phyloP scores from a whole-genome alignment of 768 basidiomycete species.

The Serendipita sp. region DNA sequence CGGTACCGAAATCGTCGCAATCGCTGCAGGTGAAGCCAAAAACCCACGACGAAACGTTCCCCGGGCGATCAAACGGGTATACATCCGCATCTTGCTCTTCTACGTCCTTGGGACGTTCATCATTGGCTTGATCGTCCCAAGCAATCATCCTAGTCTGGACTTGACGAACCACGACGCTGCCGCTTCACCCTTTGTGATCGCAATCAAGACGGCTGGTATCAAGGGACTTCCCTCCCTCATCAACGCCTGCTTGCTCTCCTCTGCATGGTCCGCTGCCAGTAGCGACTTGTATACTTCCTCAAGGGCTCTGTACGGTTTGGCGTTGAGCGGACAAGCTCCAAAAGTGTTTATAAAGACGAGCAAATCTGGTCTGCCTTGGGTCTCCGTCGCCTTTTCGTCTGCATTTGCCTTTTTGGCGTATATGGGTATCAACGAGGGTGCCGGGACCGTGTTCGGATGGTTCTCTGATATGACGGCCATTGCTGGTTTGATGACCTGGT shows the following conservation, averaged over 20 bases:
- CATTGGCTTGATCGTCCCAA: constrained; percentile 74
- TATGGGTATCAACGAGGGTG: constrained; percentile 55
- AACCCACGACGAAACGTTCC: constrained; percentile 62
- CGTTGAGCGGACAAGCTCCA: constrained; percentile 66
- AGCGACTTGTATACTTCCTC: constrained; percentile 84
- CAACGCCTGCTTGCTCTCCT: constrained; percentile 69
- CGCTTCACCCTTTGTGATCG: constrained; percentile 82
- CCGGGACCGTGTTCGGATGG: constrained; percentile 61
- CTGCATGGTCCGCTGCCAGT: constrained; percentile 84
- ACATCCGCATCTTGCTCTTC: constrained; percentile 69
- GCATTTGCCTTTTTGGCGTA: constrained; percentile 56
- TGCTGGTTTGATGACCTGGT: constrained; percentile 58
- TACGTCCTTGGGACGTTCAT: constrained; percentile 41
- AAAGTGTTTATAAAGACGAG: constrained; percentile 56
- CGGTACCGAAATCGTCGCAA: constrained; percentile 84
- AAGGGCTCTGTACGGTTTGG: constrained; percentile 67
- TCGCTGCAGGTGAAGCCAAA: constrained; percentile 75
- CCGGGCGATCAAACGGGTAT: constrained; percentile 51
- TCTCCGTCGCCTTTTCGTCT: constrained; percentile 52
- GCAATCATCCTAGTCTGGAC: constrained; percentile 37
- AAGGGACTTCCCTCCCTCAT: constrained; percentile 68
- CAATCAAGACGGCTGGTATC: constrained; percentile 75
- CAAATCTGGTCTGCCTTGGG: constrained; percentile 58
- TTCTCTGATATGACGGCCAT: constrained; percentile 13
- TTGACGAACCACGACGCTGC: constrained; percentile 44